Evolutionary conservation across 106 monocot species (phyloP).

Genomic region (Cymbidium sinense): DNA sequence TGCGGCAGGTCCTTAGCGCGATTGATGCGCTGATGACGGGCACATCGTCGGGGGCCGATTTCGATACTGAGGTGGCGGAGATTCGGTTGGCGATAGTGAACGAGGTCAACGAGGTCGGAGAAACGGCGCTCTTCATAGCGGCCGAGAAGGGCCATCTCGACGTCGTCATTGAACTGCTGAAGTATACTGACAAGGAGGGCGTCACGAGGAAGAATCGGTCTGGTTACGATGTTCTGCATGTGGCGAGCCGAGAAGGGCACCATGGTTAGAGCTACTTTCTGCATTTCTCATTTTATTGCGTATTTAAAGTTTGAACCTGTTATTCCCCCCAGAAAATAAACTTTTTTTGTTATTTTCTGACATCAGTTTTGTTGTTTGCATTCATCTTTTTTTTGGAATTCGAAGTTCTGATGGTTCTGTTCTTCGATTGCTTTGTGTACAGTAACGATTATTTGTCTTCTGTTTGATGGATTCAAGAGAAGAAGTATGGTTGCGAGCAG

Average conservation of each 20-base stretch:
- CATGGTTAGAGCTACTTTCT: slow-evolving; percentile 12
- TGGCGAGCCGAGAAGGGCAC: slow-evolving; percentile 19
- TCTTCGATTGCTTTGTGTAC: neutral
- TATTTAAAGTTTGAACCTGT: neutral
- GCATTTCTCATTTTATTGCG: neutral
- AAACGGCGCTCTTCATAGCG: slow-evolving; percentile 25
- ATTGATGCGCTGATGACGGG: slow-evolving; percentile 9
- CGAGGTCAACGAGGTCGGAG: slow-evolving; percentile 25
- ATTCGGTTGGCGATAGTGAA: slow-evolving; percentile 17
- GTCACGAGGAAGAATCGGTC: slow-evolving; percentile 19
- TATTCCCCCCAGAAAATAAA: neutral
- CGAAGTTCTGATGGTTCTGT: neutral
- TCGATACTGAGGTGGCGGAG: slow-evolving; percentile 19
- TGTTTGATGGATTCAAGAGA: neutral
- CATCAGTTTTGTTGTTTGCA: neutral
- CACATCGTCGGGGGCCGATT: slow-evolving; percentile 12
- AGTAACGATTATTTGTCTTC: neutral
- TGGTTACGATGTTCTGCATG: slow-evolving; percentile 27
- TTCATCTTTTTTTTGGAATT: neutral
- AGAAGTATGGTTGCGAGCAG: neutral
- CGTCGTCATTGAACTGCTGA: slow-evolving; percentile 22
- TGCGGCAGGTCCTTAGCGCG: slow-evolving; percentile 17
- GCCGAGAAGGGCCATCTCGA: slow-evolving; percentile 22
- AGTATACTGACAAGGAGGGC: slow-evolving; percentile 21
- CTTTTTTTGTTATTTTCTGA: neutral